Conservation (phyloP, 768 basidiomycete genomes). For the Boletus sp. region DNA sequence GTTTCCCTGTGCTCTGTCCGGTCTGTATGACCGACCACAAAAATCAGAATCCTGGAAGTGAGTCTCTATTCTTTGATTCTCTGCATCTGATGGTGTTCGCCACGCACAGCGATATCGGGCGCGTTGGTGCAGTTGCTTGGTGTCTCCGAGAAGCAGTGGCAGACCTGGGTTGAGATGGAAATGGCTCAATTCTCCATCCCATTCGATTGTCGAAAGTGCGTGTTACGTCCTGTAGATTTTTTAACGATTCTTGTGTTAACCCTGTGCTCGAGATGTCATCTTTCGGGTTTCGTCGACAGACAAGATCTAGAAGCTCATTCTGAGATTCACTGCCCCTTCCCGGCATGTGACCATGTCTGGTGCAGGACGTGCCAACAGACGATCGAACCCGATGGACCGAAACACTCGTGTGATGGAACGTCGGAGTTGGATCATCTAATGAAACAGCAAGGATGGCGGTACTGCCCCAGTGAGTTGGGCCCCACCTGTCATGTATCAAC, state of each 20-base stretch:
- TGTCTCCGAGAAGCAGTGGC: conserved; percentile 43
- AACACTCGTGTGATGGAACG: conserved; percentile 59
- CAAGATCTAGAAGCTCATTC: conserved; percentile 40
- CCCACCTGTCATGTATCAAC: neutral
- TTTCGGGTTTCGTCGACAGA: conserved; percentile 51
- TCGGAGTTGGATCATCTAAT: conserved; percentile 53
- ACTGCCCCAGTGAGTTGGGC: conserved; percentile 50
- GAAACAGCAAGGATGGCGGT: conserved; percentile 55
- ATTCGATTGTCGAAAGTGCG: conserved; percentile 50
- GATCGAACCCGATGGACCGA: conserved; percentile 32
- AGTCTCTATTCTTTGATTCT: neutral
- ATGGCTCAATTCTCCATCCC: conserved; percentile 41
- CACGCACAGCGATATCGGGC: conserved; percentile 37
- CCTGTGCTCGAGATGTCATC: conserved; percentile 42
- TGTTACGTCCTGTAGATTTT: neutral
- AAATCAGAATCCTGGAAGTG: conserved; percentile 31
- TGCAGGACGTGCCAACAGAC: conserved; percentile 56
- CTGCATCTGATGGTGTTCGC: neutral
- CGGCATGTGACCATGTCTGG: conserved; percentile 51
- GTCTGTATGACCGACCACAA: conserved; percentile 43
- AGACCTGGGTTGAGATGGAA: conserved; percentile 46
- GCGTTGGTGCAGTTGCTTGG: conserved; percentile 42
- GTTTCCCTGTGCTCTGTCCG: conserved; percentile 62
- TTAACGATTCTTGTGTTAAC: neutral
- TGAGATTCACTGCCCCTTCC: conserved; percentile 50